Conservation (phyloP, 306 rosid genomes). For the Begonia loranthoides region DNA sequence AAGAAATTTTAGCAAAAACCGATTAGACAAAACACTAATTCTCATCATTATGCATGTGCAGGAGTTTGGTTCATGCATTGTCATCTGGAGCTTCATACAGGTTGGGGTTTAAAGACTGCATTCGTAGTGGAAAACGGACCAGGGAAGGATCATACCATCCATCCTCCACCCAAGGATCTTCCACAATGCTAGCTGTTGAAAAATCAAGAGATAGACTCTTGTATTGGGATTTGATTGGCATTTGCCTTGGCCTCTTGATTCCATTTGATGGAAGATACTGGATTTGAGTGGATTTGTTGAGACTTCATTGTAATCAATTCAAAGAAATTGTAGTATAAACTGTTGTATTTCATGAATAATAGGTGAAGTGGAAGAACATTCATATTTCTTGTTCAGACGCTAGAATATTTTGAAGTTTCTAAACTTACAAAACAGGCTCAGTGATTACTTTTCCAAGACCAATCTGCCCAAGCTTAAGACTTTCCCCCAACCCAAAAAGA, state of each 20-base stretch:
- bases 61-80: constrained; percentile 76
- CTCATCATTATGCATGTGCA: constrained; percentile 5
- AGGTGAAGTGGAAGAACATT: neutral
- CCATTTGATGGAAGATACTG: no score
- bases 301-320: neutral
- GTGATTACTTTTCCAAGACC: constrained; percentile 54
- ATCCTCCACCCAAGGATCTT: constrained; percentile 60
- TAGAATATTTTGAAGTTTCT: no score
- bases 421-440: constrained; percentile 20
- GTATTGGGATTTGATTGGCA: neutral
- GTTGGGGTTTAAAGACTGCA: constrained; percentile 64
- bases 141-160: constrained; percentile 29
- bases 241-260: no score
- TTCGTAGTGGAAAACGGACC: constrained; percentile 59
- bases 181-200: constrained; percentile 33
- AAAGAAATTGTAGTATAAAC: neutral
- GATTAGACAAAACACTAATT: neutral
- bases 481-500: constrained; percentile 86
- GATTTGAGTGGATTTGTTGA: neutral
- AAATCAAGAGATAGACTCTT: neutral
- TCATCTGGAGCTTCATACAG: constrained; percentile 58
- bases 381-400: no score
- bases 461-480: constrained; percentile 77
- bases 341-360: neutral
- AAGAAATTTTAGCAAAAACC: no score